Percentiles rank a stretch among this genome's conserved stretches.
phyloP scores from a whole-genome alignment of 2,329 filamentous ascomycete genomes.

The Aspergillus quadricinctus region DNA sequence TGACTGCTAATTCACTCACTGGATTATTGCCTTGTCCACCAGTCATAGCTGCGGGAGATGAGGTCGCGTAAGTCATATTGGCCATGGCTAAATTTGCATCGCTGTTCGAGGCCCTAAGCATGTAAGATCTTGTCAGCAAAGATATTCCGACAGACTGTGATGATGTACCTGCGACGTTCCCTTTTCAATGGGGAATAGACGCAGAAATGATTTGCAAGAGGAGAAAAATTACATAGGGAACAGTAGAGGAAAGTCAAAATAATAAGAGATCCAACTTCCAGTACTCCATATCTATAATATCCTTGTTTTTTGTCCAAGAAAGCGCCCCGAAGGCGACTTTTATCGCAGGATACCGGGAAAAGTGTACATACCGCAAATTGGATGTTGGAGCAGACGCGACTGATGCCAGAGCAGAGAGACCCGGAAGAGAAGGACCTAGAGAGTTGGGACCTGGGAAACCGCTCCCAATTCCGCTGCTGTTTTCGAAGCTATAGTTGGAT shows the following conservation, averaged over 20 bases:
- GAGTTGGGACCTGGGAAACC: constrained; percentile 28
- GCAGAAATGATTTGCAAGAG: not conserved
- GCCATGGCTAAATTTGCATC: constrained; percentile 52
- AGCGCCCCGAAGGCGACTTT: not conserved
- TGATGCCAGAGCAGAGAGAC: constrained; percentile 57
- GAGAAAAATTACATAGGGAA: not conserved
- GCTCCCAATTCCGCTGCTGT: constrained; percentile 20
- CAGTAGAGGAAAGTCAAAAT: not conserved
- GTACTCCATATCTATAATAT: not conserved
- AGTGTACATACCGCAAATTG: constrained; percentile 46
- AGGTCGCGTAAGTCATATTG: constrained; percentile 59
- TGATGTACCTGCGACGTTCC: not conserved
- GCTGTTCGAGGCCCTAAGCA: constrained; percentile 31
- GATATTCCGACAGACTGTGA: constrained; percentile 12
- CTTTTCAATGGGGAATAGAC: constrained; percentile 1
- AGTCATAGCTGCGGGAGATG: constrained; percentile 61
- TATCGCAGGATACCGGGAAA: not conserved
- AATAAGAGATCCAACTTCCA: not conserved
- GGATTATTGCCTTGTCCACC: constrained; percentile 55
- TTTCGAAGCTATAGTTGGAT: constrained; percentile 18
- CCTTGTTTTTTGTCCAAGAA: not conserved
- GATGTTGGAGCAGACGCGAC: constrained; percentile 51
- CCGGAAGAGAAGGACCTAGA: constrained; percentile 47
- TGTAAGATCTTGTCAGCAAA: constrained; percentile 21
- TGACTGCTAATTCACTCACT: constrained; percentile 29